Evolutionary conservation across 2,329 filamentous ascomycete species (phyloP).

Genomic region (Chaetomiaceae sp.): DNA sequence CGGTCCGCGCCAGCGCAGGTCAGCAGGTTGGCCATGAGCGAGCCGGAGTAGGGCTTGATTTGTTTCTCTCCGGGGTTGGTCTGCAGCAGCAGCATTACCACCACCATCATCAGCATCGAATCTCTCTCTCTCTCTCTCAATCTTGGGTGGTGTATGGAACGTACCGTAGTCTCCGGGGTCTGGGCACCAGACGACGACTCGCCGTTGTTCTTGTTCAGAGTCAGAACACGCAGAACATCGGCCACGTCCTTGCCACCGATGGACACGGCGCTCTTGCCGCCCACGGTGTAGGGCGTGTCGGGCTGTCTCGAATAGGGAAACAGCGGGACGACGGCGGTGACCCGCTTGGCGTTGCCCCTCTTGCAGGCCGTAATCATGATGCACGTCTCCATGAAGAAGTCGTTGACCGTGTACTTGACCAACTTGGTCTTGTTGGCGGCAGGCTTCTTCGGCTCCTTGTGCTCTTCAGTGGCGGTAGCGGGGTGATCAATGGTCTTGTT

Average conservation of each 20-base stretch:
- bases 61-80: slow-evolving; percentile 92
- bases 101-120: slow-evolving; percentile 48
- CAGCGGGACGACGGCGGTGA: slow-evolving; percentile 89
- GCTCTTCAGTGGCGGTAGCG: too few relatives aligned
- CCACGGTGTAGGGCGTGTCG: slow-evolving; percentile 94
- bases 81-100: slow-evolving; percentile 56
- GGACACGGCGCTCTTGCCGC: too few relatives aligned
- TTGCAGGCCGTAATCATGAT: slow-evolving; percentile 98
- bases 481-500: too few relatives aligned
- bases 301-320: slow-evolving; percentile 97
- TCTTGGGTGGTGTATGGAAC: slow-evolving; percentile 65
- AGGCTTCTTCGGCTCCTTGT: too few relatives aligned
- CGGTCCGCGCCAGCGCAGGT: slow-evolving; percentile 87
- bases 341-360: slow-evolving; percentile 73
- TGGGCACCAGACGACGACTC: too few relatives aligned
- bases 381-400: slow-evolving; percentile 91
- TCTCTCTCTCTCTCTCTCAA: too few relatives aligned
- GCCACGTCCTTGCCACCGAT: slow-evolving; percentile 67
- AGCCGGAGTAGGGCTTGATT: slow-evolving; percentile 97
- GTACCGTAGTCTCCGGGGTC: too few relatives aligned
- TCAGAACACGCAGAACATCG: slow-evolving; percentile 55
- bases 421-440: too few relatives aligned
- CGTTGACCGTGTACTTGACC: slow-evolving; percentile 62
- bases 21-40: slow-evolving; percentile 85
- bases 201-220: background rate